Evolutionary conservation across 768 basidiomycete genomes (phyloP), one percentile per base, ranked within the genome.

Genomic region (Cystofilobasidium macerans): DNA sequence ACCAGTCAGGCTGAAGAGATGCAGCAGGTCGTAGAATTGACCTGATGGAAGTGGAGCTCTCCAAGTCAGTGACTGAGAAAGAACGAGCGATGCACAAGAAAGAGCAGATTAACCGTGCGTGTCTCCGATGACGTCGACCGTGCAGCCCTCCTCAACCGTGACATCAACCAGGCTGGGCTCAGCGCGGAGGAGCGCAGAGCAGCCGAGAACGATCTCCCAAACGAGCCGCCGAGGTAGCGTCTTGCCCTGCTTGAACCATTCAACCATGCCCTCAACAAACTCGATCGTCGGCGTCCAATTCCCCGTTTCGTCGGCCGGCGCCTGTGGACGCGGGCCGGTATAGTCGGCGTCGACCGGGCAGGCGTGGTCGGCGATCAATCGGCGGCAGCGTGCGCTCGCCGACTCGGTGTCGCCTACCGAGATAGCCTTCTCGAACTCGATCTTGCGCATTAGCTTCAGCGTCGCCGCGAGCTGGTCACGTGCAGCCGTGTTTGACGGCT

Each of bases 361-460:
- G 13, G 85, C 84, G 58, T 88, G 91, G 85, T 71, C 83, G 1
- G 80, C 78, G 64, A 94, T 87, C 54, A 93, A 88, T 72, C 87
- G 85, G 22, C 79, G 72, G 74, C 89, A 91, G 70, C 87, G 81
- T 22, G 84, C 80, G 1, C 86, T 84, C 0, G 90, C 81, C 59
- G 81, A 82, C 73, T 89, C 86, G 73, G 92, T 90, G 63, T 89
- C 93, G 74, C 92, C 92, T 64, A 87, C 79, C 72, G 91, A 88
- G 68, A 99, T 99, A 22, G 92, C 92, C 82, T 92, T 93, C 76
- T 95, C 91, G 71, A 94, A 94, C 71, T 91, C 89, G 69, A 89
- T 87, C 73, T 47, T 32, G 51, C 62, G 82, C 60, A 94, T 82
- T 57, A 97, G 81, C 77, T 97, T 99, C 74, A 90, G 87, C 1